Conservation (phyloP, 257 asterid species). For the Leptodermis oblonga region DNA sequence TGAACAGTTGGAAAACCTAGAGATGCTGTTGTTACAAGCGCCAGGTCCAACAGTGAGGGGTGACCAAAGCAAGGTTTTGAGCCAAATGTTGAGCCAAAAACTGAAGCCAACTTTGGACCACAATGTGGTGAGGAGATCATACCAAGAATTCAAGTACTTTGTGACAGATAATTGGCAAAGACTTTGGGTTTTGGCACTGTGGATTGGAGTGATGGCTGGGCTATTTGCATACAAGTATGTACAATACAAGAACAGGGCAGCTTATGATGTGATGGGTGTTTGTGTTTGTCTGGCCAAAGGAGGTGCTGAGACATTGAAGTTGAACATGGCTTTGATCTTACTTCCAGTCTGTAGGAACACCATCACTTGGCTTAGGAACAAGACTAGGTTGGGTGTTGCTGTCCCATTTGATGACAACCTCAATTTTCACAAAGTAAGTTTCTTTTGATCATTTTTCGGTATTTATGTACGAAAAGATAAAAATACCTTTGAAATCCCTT, state of each 20-base stretch:
- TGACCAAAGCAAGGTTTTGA: conserved; percentile 69
- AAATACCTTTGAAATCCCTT: no score
- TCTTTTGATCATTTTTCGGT: background rate
- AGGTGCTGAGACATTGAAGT: conserved; percentile 92
- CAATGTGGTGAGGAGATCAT: conserved; percentile 43
- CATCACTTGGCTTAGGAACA: conserved; percentile 91
- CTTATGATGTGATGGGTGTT: conserved; percentile 59
- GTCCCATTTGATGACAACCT: conserved; percentile 86
- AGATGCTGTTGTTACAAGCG: conserved; percentile 84
- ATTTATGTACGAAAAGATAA: no score
- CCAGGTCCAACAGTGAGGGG: conserved; percentile 55
- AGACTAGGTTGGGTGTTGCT: conserved; percentile 51
- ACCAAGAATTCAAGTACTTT: conserved; percentile 51
- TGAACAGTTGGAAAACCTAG: conserved; percentile 72
- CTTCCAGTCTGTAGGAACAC: conserved; percentile 88
- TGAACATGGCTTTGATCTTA: conserved; percentile 85
- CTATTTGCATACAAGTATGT: conserved; percentile 71
- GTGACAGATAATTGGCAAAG: conserved; percentile 84
- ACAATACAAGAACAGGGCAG: conserved; percentile 54
- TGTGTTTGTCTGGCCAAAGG: conserved; percentile 94
- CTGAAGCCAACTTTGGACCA: conserved; percentile 56
- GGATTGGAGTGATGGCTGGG: conserved; percentile 88
- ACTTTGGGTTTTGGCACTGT: conserved; percentile 76
- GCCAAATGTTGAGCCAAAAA: conserved; percentile 86
- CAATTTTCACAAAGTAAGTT: conserved; percentile 72